Conservation (phyloP, 805 yeast genomes). For the Wickerhamomyces alni region DNA sequence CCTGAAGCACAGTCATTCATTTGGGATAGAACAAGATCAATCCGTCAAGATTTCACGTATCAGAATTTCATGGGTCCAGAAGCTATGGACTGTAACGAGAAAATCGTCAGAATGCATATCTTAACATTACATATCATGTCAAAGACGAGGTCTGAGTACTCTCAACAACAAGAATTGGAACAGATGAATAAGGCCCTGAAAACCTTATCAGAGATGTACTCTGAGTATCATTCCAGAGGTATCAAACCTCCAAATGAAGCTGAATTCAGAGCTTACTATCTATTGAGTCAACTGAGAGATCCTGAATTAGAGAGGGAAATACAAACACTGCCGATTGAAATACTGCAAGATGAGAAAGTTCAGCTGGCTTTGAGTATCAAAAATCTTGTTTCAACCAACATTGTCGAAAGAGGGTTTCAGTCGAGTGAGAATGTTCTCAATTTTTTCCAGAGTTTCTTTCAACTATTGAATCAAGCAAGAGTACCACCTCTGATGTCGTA, state of each 20-base stretch:
- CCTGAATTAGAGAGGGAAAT: slow-evolving; percentile 76
- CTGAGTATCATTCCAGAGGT: slow-evolving; percentile 67
- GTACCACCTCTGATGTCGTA: slow-evolving; percentile 70
- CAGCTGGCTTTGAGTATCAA: slow-evolving; percentile 72
- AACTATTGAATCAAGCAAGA: slow-evolving; percentile 39
- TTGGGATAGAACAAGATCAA: slow-evolving; percentile 97
- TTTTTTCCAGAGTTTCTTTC: slow-evolving; percentile 58
- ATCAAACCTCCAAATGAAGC: slow-evolving; percentile 77
- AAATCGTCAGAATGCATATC: slow-evolving; percentile 84
- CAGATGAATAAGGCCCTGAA: slow-evolving; percentile 90
- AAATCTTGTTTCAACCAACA: slow-evolving; percentile 53
- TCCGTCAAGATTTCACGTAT: slow-evolving; percentile 93
- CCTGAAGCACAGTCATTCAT: slow-evolving; percentile 87
- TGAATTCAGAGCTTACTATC: slow-evolving; percentile 85
- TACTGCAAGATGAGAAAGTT: slow-evolving; percentile 49
- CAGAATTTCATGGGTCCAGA: slow-evolving; percentile 93
- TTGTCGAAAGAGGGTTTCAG: slow-evolving; percentile 46
- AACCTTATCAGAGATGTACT: slow-evolving; percentile 81
- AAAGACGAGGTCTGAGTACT: slow-evolving; percentile 60
- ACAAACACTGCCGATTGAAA: slow-evolving; percentile 55
- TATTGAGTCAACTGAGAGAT: slow-evolving; percentile 75
- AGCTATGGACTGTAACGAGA: slow-evolving; percentile 87
- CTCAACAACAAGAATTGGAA: slow-evolving; percentile 93
- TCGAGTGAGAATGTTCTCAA: slow-evolving; percentile 54
- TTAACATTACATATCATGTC: slow-evolving; percentile 84